Evolutionary conservation across 345 rosid genomes (phyloP), one percentile per base, ranked within the genome.

Genomic region (Acer yangbiense): DNA sequence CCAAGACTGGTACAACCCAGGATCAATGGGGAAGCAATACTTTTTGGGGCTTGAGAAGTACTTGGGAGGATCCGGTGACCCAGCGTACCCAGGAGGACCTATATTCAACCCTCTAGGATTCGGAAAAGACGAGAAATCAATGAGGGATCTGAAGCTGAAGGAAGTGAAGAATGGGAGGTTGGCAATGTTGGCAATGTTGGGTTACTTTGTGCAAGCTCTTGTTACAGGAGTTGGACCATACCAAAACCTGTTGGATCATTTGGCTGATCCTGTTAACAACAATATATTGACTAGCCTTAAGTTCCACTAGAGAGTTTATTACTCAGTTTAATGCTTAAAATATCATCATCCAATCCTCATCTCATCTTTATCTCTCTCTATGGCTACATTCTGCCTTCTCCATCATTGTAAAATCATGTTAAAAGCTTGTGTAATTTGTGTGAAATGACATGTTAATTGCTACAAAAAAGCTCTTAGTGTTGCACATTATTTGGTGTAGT

Each of bases 211-310:
- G 8, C 99, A 93, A 68, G 97, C 71, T 39, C 88, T 89, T 4
- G 99, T 96, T 35, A 96, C 98, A 0, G 97, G 99, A 0, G 97
- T 87, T 6, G 98, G 99, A 21, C 99, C 98, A 13, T 96, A 76
- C 90, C 99, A 93, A 77, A 96, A 93, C 95, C 97, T 93, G 29
- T 84, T 93, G 78, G 97, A 96, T 78, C 99, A 93, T 78, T 84
- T 96, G 91, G 88, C 98, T 21, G 99, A 96, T 82, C 98, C 98
- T 2, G 87, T 91, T 80, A 88, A 96, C 93, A 96, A 96, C 97
- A 96, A 95, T 41, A 1, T 96, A 82, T 82, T 96, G 86, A 96
- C 99, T 55, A 96, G 89, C 85, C 95, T 96, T 82, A 93, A 96
- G 90, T 96, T 96, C 81, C 99, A 93, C 77, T 96, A 83, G 85